Evolutionary conservation across 441 rosid species (phyloP), one percentile per base, ranked within the genome.

Genomic region (Metrosideros polymorpha): DNA sequence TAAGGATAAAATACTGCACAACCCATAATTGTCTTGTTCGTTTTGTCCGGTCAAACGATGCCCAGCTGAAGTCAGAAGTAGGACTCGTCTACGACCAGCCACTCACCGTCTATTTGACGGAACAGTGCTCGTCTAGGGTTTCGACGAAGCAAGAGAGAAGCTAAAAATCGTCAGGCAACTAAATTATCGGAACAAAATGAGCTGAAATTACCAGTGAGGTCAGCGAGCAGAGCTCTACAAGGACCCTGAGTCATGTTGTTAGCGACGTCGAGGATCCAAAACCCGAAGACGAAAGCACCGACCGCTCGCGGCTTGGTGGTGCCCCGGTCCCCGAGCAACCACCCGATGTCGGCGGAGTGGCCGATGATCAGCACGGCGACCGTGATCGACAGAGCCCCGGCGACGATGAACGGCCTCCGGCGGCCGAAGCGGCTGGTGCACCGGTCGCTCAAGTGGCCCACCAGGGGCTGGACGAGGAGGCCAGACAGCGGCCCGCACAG

Each of bases 401-500:
- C 90, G 24, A 93, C 88, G 17, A 96, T 98, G 86, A 93, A 98
- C 29, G 98, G 99, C 89, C 95, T 90, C 27, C 98, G 95, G 55
- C 99, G 98, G 86, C 98, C 99, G 86, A 96, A 95, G 75, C 92
- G 92, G 89, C 97, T 98, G 25, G 89, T 92, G 91, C 98, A 95
- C 82, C 96, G 94, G 75, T 98, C 99, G 88, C 99, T 98, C 90
- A 93, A 92, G 87, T 92, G 98, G 13, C 99, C 99, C 9, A 96
- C 98, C 25, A 97, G 89, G 3, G 99, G 99, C 87, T 97, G 99
- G 71, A 96, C 99, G 17, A 96, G 6, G 6, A 96, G 89, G 54
- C 99, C 99, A 7, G 99, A 95, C 86, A 98, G 95, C 42, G 98
- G 99, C 4, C 99, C 99, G 86, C 99, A 98, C 12, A 98, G 95